Base-by-base conservation (phyloP, 306 rosid species). In the Lupinus albus region DNA sequence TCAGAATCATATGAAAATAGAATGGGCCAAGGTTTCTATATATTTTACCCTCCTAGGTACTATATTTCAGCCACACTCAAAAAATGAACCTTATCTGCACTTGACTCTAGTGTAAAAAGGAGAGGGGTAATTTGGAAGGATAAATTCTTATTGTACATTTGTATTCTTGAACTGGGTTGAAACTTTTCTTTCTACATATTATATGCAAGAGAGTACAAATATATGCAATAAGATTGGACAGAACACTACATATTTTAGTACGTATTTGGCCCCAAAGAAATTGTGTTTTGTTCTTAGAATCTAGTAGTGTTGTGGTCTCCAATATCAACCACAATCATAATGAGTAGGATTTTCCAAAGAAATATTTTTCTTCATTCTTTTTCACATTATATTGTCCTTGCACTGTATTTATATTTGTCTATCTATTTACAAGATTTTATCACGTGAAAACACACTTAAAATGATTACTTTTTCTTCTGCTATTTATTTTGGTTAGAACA, bases 21-120 rank as follows among this genome's bases (percentile, higher is more conserved):
- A 87, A 79, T 81, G 88, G 85, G 87, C 77, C 86, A 76, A 64
- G 74, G 78, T 57, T 74, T 51, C 78, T 25, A 35, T 33, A 45
- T 38, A 20, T 66, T 82, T 82, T 67, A 70, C 80, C 71, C 50
- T 65, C 49, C 47, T 53, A 49, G 36, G 16, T 67, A 70, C 67
- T 53, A 13, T 68, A 10, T 48, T 32, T 65, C 33, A 47, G 44
- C 39, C 11, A 32, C 7, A 57, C 42, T 9, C 2, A 25, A 14
- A 57, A 57, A 33, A 13, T 1, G 21, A 11, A 14, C 45, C 35
- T 46, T 13, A n/a, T 46, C 50, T 46, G 1, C 8, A 14, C 14
- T 5, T 6, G 50, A 8, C 28, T 46, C 44, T 45, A 54, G 11
- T 70, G 61, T 49, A 21, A 62, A 44, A 35, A 48, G 45, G 66